Conservation (phyloP, 441 rosid genomes). For the Gossypium gossypioides region DNA sequence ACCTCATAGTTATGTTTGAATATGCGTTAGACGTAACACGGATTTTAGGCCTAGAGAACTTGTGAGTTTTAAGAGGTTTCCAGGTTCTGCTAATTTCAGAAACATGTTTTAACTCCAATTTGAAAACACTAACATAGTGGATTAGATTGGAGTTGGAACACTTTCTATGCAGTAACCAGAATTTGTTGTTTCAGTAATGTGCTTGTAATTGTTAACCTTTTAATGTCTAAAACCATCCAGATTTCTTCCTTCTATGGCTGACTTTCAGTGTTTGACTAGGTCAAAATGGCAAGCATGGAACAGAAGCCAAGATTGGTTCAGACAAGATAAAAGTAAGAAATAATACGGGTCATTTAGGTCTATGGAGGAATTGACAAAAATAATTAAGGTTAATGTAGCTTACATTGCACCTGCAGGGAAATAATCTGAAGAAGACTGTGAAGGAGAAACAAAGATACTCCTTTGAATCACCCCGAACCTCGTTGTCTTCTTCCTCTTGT, state of each 20-base stretch:
- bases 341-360: neutral
- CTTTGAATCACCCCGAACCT: conserved; percentile 61
- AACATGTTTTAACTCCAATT: too few species aligned
- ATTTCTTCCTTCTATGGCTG: conserved; percentile 11
- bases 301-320: conserved; percentile 25
- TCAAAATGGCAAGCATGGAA: conserved; percentile 31
- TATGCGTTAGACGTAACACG: neutral
- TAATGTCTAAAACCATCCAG: too few species aligned
- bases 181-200: neutral
- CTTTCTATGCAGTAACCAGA: neutral
- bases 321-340: conserved; percentile 44
- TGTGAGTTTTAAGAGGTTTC: neutral
- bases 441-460: conserved; percentile 32
- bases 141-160: too few species aligned
- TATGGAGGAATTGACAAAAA: neutral
- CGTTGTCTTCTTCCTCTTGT: conserved; percentile 67
- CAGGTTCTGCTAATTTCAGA: neutral
- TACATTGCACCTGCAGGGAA: conserved; percentile 48
- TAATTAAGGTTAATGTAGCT: conserved; percentile 9
- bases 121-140: too few species aligned
- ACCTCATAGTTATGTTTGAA: neutral
- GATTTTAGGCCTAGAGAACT: neutral
- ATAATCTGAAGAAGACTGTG: conserved; percentile 31
- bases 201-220: neutral
- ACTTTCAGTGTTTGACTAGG: conserved; percentile 34